These are phyloP conservation scores for Megacollybia platyphylla DNA, from an alignment of 1,284 basidiomycete genomes.

Conservation along the genomic window DNA sequence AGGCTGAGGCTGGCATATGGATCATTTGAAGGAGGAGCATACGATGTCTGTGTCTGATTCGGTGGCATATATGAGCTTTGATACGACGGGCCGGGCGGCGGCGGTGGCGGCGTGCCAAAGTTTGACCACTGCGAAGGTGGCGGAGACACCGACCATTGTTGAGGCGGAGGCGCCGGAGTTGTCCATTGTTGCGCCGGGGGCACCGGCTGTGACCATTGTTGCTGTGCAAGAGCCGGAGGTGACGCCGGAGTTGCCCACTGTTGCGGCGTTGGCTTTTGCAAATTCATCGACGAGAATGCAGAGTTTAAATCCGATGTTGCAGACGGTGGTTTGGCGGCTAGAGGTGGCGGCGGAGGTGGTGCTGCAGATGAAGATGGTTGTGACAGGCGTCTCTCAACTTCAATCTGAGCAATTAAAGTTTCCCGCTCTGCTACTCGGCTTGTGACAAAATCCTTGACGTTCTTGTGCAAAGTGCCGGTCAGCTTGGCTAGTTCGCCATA, in stretches of 20 bases:
- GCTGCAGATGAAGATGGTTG: slow-evolving; percentile 25
- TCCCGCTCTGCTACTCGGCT: slow-evolving; percentile 65
- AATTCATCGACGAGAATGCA: slow-evolving; percentile 42
- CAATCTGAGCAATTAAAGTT: slow-evolving; percentile 53
- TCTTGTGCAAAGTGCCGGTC: slow-evolving; percentile 43
- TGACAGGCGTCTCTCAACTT: slow-evolving; percentile 54
- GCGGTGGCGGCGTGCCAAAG: background rate
- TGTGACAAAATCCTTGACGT: slow-evolving; percentile 51
- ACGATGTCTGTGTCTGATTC: slow-evolving; percentile 21
- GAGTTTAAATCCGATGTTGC: slow-evolving; percentile 29
- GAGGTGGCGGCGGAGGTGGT: slow-evolving; percentile 30
- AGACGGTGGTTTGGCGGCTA: slow-evolving; percentile 36
- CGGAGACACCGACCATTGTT: background rate
- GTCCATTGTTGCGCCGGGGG: background rate
- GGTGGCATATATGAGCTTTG: slow-evolving; percentile 1
- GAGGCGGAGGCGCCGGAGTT: background rate
- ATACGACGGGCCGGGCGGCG: slow-evolving; percentile 2
- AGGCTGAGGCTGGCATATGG: slow-evolving; percentile 33
- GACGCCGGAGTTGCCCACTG: background rate
- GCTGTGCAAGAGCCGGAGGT: slow-evolving; percentile 8
- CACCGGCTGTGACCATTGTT: background rate
- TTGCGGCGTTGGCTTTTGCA: slow-evolving; percentile 17
- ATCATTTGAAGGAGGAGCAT: slow-evolving; percentile 24
- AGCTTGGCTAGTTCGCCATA: slow-evolving; percentile 76
- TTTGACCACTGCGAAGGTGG: too few relatives aligned